Conservation (phyloP, 805 yeast genomes). For the Alloascoidea africana region DNA sequence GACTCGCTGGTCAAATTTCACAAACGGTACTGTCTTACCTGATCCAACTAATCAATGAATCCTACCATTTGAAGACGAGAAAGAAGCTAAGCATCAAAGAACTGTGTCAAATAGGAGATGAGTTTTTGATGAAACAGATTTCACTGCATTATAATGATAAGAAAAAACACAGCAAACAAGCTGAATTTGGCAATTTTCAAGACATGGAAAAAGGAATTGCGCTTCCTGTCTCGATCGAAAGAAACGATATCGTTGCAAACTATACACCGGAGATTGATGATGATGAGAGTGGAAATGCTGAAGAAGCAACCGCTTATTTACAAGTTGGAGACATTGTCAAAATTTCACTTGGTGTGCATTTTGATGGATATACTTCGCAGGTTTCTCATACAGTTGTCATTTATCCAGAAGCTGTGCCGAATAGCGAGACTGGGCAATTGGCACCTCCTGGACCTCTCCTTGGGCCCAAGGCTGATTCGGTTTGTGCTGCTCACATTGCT, state of each 20-base stretch:
- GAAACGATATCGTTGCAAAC: slow-evolving; percentile 62
- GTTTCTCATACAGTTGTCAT: slow-evolving; percentile 79
- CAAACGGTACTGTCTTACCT: slow-evolving; percentile 69
- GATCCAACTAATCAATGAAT: slow-evolving; percentile 49
- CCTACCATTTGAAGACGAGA: slow-evolving; percentile 41
- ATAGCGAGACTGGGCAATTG: slow-evolving; percentile 21
- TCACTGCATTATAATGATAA: slow-evolving; percentile 40
- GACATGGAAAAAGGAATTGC: slow-evolving; percentile 78
- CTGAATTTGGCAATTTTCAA: not conserved
- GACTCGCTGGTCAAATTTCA: slow-evolving; percentile 78
- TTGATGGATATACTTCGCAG: slow-evolving; percentile 89
- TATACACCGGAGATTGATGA: slow-evolving; percentile 72
- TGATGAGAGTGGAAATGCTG: slow-evolving; percentile 14
- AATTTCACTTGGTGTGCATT: slow-evolving; percentile 74
- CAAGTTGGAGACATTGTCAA: slow-evolving; percentile 76
- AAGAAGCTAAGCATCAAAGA: slow-evolving; percentile 33
- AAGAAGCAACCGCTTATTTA: slow-evolving; percentile 29
- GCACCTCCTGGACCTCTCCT: slow-evolving; percentile 63
- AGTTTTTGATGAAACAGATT: slow-evolving; percentile 47
- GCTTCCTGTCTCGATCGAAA: slow-evolving; percentile 79
- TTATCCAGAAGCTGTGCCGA: slow-evolving; percentile 40
- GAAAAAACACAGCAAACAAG: slow-evolving; percentile 29
- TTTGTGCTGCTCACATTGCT: slow-evolving; percentile 81
- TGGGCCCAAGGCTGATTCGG: slow-evolving; percentile 79
- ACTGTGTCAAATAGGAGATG: slow-evolving; percentile 72